Evolutionary conservation across 768 basidiomycete species (phyloP).

Genomic region (Clitopilus passeckerianus): DNA sequence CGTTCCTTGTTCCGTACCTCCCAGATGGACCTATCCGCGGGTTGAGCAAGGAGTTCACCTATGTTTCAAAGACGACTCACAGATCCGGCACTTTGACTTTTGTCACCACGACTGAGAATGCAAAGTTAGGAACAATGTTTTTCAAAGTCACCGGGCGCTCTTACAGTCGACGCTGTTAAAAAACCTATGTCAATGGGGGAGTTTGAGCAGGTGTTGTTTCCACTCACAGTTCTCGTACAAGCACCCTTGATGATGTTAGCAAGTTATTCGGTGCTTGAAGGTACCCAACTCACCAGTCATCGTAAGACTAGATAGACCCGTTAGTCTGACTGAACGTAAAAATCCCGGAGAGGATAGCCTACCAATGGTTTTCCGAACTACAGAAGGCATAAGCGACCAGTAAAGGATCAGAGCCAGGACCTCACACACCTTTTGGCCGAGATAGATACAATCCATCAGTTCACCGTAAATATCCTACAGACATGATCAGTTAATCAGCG

Average conservation of each 20-base stretch:
- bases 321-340: not conserved
- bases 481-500: slow-evolving; percentile 1
- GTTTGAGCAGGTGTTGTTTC: not conserved
- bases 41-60: slow-evolving; percentile 20
- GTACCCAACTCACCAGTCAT: slow-evolving; percentile 31
- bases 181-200: not conserved
- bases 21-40: slow-evolving; percentile 37
- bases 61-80: slow-evolving; percentile 40
- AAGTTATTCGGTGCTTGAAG: not conserved
- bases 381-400: not conserved
- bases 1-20: slow-evolving; percentile 85
- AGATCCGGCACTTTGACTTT: slow-evolving; percentile 75
- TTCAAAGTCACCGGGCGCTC: slow-evolving; percentile 10
- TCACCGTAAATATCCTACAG: slow-evolving; percentile 94
- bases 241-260: slow-evolving; percentile 37
- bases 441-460: slow-evolving; percentile 96
- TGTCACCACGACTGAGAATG: slow-evolving; percentile 59
- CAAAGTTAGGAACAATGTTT: not conserved
- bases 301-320: slow-evolving; percentile 24
- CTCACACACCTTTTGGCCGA: slow-evolving; percentile 79
- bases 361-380: slow-evolving; percentile 78
- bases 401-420: not conserved
- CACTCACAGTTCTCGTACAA: slow-evolving; percentile 71
- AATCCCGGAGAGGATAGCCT: slow-evolving; percentile 16
- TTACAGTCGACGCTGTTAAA: slow-evolving; percentile 64